Evolutionary conservation across 768 basidiomycete species (phyloP).

Genomic region (Megacollybia marginata): DNA sequence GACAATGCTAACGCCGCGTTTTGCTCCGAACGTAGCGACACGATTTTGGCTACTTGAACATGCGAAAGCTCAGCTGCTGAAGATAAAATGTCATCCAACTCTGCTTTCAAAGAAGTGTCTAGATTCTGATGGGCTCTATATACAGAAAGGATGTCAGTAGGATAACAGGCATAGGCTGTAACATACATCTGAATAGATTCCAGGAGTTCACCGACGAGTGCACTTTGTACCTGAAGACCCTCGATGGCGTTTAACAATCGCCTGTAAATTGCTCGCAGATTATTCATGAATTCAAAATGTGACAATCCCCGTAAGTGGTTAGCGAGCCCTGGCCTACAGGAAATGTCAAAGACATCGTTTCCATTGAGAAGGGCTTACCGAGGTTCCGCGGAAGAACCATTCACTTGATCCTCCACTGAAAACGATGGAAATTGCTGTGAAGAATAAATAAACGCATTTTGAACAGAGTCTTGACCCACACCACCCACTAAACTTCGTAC

Average conservation of each 20-base stretch:
- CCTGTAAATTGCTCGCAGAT: constrained; percentile 55
- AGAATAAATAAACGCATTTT: not conserved
- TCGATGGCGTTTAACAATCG: constrained; percentile 59
- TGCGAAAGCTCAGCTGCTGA: constrained; percentile 84
- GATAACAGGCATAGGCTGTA: not conserved
- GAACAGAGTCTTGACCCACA: constrained; percentile 32
- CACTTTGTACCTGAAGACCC: constrained; percentile 56
- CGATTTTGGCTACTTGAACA: constrained; percentile 70
- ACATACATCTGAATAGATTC: constrained; percentile 24
- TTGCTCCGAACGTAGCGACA: constrained; percentile 69
- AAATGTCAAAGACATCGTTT: constrained; percentile 3
- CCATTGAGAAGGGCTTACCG: not conserved
- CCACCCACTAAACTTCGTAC: constrained; percentile 49
- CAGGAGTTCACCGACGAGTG: constrained; percentile 52
- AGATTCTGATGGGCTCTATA: not conserved
- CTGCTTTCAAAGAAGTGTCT: constrained; percentile 45
- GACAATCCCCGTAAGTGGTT: constrained; percentile 57
- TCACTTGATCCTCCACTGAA: constrained; percentile 38
- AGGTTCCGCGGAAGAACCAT: constrained; percentile 13
- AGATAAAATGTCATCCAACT: constrained; percentile 69
- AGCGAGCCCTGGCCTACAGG: constrained; percentile 36
- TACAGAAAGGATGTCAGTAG: not conserved
- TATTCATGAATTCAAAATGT: constrained; percentile 58
- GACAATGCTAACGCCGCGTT: constrained; percentile 66
- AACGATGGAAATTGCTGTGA: constrained; percentile 54